A percentile compares a stretch with the other conserved stretches of the same genome.
Conservation (phyloP, 148 eudicot genomes). For the Arctostaphylos glauca region DNA sequence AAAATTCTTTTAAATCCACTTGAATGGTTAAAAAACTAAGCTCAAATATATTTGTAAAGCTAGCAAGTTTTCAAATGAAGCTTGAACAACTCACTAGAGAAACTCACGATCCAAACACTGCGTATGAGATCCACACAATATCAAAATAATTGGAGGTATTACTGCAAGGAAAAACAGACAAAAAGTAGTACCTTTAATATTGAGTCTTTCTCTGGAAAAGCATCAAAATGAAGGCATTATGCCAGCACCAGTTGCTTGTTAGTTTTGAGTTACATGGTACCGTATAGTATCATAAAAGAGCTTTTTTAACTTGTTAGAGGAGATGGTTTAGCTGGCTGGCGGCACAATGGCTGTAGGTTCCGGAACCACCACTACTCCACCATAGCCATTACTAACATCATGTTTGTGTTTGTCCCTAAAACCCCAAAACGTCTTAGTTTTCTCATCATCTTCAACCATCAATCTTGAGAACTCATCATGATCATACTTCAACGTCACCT, state of each 20-base stretch:
- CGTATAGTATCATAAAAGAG: background rate
- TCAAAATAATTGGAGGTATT: background rate
- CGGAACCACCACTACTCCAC: constrained; percentile 45
- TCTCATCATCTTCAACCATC: constrained; percentile 51
- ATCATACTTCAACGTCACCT: constrained; percentile 46
- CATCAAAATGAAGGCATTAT: background rate
- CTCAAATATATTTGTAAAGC: background rate
- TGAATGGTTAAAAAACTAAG: background rate
- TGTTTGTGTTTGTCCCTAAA: constrained; percentile 26
- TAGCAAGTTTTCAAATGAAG: background rate
- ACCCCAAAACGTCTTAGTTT: constrained; percentile 46
- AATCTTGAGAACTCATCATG: constrained; percentile 52
- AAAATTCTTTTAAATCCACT: background rate
- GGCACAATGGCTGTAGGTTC: constrained; percentile 32
- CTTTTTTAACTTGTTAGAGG: background rate
- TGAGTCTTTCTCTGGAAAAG: background rate
- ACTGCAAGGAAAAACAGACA: background rate
- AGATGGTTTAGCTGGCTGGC: constrained; percentile 13
- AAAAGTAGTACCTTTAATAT: background rate
- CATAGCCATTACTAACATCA: constrained; percentile 12
- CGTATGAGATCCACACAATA: background rate
- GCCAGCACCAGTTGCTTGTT: background rate
- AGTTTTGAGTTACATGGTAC: background rate
- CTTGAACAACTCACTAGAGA: background rate
- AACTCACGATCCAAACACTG: background rate